Evolutionary conservation across 371 early-diverging fungal genomes (phyloP).

Genomic region (Mucor irregularis): DNA sequence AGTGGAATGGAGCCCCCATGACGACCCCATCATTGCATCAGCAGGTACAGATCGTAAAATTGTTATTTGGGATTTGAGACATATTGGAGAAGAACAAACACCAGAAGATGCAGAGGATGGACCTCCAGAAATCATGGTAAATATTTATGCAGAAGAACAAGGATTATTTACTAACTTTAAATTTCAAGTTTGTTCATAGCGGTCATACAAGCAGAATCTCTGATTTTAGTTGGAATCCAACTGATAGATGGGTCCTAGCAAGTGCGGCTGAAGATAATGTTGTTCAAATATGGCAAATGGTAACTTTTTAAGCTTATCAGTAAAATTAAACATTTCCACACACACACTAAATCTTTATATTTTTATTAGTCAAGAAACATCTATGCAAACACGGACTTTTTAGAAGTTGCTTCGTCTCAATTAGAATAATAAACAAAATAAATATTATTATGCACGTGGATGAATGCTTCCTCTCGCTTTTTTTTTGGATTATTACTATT

Average conservation of each 20-base stretch:
- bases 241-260: conserved; percentile 94
- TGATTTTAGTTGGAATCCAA: conserved; percentile 97
- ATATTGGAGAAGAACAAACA: conserved; percentile 93
- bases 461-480: conserved; percentile 1
- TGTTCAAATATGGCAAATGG: conserved; percentile 99
- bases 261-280: conserved; percentile 96
- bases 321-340: not conserved
- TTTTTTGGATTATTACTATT: too few relatives aligned
- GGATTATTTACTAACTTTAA: conserved; percentile 10
- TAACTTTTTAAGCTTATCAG: conserved; percentile 52
- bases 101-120: conserved; percentile 98
- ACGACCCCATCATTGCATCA: conserved; percentile 90
- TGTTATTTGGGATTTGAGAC: conserved; percentile 94
- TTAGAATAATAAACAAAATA: conserved; percentile 30
- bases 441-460: conserved; percentile 10
- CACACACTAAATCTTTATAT: too few relatives aligned
- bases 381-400: conserved; percentile 28
- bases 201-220: conserved; percentile 98
- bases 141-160: not conserved
- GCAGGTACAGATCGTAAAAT: conserved; percentile 92
- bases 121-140: conserved; percentile 94
- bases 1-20: conserved; percentile 95
- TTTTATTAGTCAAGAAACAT: conserved; percentile 34
- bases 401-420: conserved; percentile 22
- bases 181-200: conserved; percentile 90